These are phyloP conservation scores for Sclerotinia borealis DNA, from an alignment of 2,329 filamentous ascomycete genomes.

Conservation along the genomic window DNA sequence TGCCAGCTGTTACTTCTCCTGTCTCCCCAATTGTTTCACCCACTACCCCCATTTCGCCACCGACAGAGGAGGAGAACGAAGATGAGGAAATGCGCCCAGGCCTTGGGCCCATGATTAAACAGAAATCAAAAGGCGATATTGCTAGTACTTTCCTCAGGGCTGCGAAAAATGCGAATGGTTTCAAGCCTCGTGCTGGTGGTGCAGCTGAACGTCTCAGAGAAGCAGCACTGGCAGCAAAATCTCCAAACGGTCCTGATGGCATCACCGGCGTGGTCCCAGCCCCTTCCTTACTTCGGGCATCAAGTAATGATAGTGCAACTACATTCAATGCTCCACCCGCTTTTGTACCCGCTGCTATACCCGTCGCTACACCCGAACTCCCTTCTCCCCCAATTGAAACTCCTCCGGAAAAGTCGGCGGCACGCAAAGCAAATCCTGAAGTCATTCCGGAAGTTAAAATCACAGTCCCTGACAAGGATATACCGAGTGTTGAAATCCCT, in stretches of 20 bases:
- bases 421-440: constrained; percentile 27
- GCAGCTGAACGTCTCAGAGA: constrained; percentile 68
- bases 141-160: constrained; percentile 76
- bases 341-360: constrained; percentile 29
- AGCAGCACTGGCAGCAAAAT: constrained; percentile 43
- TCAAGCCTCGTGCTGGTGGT: constrained; percentile 83
- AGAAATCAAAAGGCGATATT: constrained; percentile 65
- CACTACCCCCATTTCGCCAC: constrained; percentile 2
- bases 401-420: constrained; percentile 17
- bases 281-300: constrained; percentile 47
- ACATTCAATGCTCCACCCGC: not conserved
- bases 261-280: constrained; percentile 85
- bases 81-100: constrained; percentile 55
- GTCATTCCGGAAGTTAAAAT: constrained; percentile 54
- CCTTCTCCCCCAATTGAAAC: not conserved
- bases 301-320: constrained; percentile 36
- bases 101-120: constrained; percentile 82
- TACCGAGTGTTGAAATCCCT: constrained; percentile 36
- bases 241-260: constrained; percentile 71
- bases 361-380: constrained; percentile 16
- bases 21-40: constrained; percentile 13
- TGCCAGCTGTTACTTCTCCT: constrained; percentile 4
- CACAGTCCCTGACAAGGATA: constrained; percentile 42
- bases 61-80: constrained; percentile 17
- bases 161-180: constrained; percentile 62